Conservation (phyloP, 2,329 filamentous ascomycete species). For the Ophiognomonia clavigignenti-juglandacearum region DNA sequence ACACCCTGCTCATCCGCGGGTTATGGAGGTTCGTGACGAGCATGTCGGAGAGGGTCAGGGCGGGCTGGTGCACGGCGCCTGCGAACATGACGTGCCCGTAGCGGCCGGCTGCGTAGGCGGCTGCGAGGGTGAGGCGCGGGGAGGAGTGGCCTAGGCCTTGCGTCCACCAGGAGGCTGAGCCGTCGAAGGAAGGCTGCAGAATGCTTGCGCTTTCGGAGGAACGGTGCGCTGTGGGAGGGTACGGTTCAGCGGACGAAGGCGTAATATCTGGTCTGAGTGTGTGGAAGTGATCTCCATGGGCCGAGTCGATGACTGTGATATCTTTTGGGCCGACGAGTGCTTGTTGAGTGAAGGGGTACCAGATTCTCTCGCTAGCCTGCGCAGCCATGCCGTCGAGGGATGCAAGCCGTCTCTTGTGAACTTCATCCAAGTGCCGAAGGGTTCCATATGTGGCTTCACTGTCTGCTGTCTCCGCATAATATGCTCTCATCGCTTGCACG, state of each 20-base stretch:
- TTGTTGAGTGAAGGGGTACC: conserved; percentile 88
- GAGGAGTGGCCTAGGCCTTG: conserved; percentile 81
- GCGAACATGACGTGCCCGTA: conserved; percentile 91
- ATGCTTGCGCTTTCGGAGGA: no score
- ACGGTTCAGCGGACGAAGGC: no score
- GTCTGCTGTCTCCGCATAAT: background rate
- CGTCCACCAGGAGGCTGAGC: conserved; percentile 88
- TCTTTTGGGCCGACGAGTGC: conserved; percentile 54
- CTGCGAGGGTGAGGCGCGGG: conserved; percentile 64
- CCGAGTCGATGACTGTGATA: conserved; percentile 75
- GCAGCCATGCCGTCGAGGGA: conserved; percentile 57
- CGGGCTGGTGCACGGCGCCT: conserved; percentile 73
- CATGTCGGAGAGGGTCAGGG: conserved; percentile 61
- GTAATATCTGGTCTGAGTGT: conserved; percentile 27
- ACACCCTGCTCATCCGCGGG: conserved; percentile 63
- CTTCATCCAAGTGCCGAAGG: conserved; percentile 44
- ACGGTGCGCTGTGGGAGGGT: conserved; percentile 7
- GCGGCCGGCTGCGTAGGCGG: conserved; percentile 74
- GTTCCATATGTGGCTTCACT: conserved; percentile 23
- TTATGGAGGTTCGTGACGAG: conserved; percentile 58
- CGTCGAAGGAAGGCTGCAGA: conserved; percentile 69
- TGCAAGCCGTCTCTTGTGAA: conserved; percentile 51
- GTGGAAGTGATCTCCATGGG: conserved; percentile 74
- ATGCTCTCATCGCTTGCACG: background rate
- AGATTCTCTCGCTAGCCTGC: conserved; percentile 62